These are phyloP conservation scores for Lecanicillium sp. DNA, from an alignment of 2,329 filamentous ascomycete species.

Conservation along the genomic window DNA sequence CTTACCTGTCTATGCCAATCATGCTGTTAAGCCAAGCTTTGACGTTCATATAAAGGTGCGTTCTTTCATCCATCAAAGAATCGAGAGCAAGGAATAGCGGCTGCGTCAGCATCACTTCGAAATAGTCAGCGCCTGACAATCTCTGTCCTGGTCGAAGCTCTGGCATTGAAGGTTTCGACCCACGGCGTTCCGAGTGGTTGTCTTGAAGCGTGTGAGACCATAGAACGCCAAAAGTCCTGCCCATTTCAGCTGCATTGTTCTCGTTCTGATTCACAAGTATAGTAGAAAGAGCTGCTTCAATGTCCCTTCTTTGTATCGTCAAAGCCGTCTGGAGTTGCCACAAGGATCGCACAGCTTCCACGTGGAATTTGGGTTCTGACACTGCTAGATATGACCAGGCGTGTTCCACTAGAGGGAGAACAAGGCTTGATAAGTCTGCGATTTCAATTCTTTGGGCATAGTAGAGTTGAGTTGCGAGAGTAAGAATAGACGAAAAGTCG, in stretches of 20 bases:
- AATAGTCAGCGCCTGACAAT: slow-evolving; percentile 50
- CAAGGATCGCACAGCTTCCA: slow-evolving; percentile 78
- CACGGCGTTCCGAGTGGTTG: slow-evolving; percentile 42
- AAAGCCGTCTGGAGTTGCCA: slow-evolving; percentile 78
- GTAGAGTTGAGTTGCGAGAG: slow-evolving; percentile 49
- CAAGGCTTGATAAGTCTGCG: slow-evolving; percentile 50
- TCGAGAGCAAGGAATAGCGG: slow-evolving; percentile 80
- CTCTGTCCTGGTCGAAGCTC: slow-evolving; percentile 27
- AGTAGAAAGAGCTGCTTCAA: slow-evolving; percentile 69
- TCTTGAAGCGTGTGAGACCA: slow-evolving; percentile 75
- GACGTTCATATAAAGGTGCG: slow-evolving; percentile 67
- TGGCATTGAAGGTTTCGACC: slow-evolving; percentile 33
- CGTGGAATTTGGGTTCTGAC: slow-evolving; percentile 83
- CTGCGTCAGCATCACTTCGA: slow-evolving; percentile 67
- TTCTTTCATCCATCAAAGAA: slow-evolving; percentile 61
- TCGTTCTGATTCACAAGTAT: slow-evolving; percentile 52
- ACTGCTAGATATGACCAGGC: slow-evolving; percentile 78
- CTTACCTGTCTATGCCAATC: slow-evolving; percentile 54
- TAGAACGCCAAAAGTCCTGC: slow-evolving; percentile 62
- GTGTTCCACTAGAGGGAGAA: slow-evolving; percentile 59
- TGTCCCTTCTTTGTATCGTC: slow-evolving; percentile 57
- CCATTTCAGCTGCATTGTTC: slow-evolving; percentile 46
- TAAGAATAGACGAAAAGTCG: slow-evolving; percentile 50
- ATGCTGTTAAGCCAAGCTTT: slow-evolving; percentile 71
- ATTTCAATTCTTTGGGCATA: slow-evolving; percentile 41